These are phyloP conservation scores for Tremella yokohamensis DNA, from an alignment of 768 basidiomycete species.

Conservation along the genomic window DNA sequence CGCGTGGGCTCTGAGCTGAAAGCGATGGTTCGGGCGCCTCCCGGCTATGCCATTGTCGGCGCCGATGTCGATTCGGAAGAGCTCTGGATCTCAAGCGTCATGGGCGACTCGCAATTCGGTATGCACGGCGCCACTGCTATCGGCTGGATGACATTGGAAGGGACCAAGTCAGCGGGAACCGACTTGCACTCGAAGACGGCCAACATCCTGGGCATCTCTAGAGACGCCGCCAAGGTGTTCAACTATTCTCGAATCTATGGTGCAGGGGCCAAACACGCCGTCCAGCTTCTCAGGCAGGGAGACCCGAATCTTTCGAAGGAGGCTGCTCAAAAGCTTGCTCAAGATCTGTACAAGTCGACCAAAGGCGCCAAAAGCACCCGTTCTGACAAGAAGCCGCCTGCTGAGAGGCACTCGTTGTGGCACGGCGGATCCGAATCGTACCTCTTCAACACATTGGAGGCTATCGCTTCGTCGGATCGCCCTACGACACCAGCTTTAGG, in stretches of 20 bases:
- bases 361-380: constrained; percentile 62
- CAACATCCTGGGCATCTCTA: constrained; percentile 81
- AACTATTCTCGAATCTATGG: constrained; percentile 99
- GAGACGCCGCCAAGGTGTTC: constrained; percentile 93
- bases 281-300: constrained; percentile 78
- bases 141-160: constrained; percentile 99
- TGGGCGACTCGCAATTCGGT: constrained; percentile 98
- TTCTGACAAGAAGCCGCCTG: constrained; percentile 51
- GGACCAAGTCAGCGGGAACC: constrained; percentile 88
- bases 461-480: constrained; percentile 78
- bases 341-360: constrained; percentile 82
- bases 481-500: constrained; percentile 91
- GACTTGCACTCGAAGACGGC: constrained; percentile 97
- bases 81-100: constrained; percentile 96
- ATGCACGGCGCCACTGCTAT: constrained; percentile 93
- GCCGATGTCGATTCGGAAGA: constrained; percentile 99
- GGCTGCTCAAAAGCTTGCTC: constrained; percentile 72
- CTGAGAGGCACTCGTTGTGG: constrained; percentile 61
- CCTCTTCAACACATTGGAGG: constrained; percentile 96
- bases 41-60: constrained; percentile 89
- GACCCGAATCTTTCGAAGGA: constrained; percentile 74
- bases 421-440: constrained; percentile 93
- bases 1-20: constrained; percentile 98
- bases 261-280: constrained; percentile 92
- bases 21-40: constrained; percentile 92